Conservation (phyloP, 202 grass and related monocot genomes). For the Cymbopogon flexuosus region DNA sequence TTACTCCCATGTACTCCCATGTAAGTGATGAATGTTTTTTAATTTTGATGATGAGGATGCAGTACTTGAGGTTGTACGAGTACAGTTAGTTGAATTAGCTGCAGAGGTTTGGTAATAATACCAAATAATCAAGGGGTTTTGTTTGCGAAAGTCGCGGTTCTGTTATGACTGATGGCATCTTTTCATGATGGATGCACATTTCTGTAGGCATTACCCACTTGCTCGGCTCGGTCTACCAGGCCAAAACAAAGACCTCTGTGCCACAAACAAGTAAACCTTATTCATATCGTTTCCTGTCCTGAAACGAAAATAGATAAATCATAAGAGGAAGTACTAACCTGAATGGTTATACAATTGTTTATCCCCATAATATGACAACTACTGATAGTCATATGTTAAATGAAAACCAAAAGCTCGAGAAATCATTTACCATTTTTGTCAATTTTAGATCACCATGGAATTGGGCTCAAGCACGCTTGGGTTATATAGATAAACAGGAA, state of each 20-base stretch:
- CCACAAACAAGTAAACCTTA: conserved; percentile 7
- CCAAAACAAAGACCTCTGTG: background rate
- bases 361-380: background rate
- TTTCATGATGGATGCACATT: conserved; percentile 11
- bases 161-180: background rate
- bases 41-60: conserved; percentile 34
- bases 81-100: conserved; percentile 43
- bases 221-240: background rate
- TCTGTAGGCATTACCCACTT: background rate
- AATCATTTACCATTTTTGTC: background rate
- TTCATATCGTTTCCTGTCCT: conserved; percentile 11
- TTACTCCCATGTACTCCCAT: conserved; percentile 36
- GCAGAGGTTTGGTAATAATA: conserved; percentile 36
- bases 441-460: conserved; percentile 2
- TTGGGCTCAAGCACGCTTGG: background rate
- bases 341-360: background rate
- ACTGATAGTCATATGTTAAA: background rate
- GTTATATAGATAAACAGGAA: background rate
- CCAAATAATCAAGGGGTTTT: conserved; percentile 30
- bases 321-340: background rate
- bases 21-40: conserved; percentile 30
- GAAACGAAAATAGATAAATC: conserved; percentile 14
- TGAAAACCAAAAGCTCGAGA: background rate
- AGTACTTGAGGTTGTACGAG: conserved; percentile 28
- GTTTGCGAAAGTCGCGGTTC: background rate